Conservation (phyloP, 2,329 filamentous ascomycete species). For the Hypoxylon sp. region DNA sequence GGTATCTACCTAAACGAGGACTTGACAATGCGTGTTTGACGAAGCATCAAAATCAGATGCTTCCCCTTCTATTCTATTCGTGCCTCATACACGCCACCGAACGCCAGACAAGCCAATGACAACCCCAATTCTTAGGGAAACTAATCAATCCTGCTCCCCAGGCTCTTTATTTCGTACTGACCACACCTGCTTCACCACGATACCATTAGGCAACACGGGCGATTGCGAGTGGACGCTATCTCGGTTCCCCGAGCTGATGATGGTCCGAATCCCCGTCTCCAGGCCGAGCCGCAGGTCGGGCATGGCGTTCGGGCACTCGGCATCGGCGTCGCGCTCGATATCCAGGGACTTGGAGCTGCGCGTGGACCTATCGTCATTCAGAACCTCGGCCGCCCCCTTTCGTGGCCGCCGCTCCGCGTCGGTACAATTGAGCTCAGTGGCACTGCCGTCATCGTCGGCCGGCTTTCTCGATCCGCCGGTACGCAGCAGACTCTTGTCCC, state of each 20-base stretch:
- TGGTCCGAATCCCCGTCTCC: conserved; percentile 33
- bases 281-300: conserved; percentile 30
- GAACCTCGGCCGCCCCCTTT: conserved; percentile 10
- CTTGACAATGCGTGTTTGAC: too few species aligned
- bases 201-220: conserved; percentile 21
- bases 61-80: too few species aligned
- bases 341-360: conserved; percentile 25
- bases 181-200: conserved; percentile 38
- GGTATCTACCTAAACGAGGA: too few species aligned
- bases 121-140: neutral
- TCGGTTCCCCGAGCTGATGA: conserved; percentile 33
- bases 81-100: neutral
- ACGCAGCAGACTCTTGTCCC: conserved; percentile 21
- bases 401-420: conserved; percentile 10
- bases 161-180: conserved; percentile 31
- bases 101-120: neutral
- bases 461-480: conserved; percentile 11
- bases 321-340: neutral
- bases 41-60: too few species aligned
- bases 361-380: conserved; percentile 24
- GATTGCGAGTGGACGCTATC: conserved; percentile 29
- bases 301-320: conserved; percentile 16
- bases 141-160: conserved; percentile 12
- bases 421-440: conserved; percentile 34
- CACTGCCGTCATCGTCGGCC: conserved; percentile 30